phyloP scores from a whole-genome alignment of 2,329 filamentous ascomycete genomes.

The Ascosphaera acerosa region DNA sequence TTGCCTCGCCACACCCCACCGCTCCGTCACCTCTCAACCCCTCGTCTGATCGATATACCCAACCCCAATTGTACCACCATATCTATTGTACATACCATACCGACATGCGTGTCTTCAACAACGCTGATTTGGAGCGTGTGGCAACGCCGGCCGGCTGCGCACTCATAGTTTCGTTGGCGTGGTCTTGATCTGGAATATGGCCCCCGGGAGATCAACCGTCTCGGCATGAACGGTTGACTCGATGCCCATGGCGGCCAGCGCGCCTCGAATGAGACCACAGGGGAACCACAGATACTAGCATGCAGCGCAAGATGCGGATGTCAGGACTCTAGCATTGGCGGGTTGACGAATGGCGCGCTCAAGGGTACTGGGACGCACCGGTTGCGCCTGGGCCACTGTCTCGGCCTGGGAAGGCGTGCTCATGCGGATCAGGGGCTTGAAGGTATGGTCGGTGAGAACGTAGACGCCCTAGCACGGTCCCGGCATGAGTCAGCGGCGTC shows the following conservation, averaged over 20 bases:
- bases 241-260: conserved; percentile 77
- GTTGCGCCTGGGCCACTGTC: conserved; percentile 49
- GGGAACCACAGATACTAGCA: conserved; percentile 88
- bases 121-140: conserved; percentile 8
- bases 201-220: conserved; percentile 59
- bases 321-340: no score
- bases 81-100: no score
- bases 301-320: no score
- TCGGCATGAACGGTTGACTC: conserved; percentile 80
- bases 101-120: no score
- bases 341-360: neutral
- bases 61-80: no score
- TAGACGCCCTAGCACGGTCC: conserved; percentile 54
- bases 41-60: no score
- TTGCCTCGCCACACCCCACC: no score
- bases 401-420: conserved; percentile 53
- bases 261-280: conserved; percentile 73
- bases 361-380: conserved; percentile 27
- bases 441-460: conserved; percentile 78
- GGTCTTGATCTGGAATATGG: conserved; percentile 91
- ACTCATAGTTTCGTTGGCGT: conserved; percentile 37
- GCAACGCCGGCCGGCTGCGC: conserved; percentile 4
- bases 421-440: conserved; percentile 75
- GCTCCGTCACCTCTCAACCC: no score
- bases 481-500: conserved; percentile 1